Conservation (phyloP, 768 basidiomycete species). For the Mycena sanguinolenta region DNA sequence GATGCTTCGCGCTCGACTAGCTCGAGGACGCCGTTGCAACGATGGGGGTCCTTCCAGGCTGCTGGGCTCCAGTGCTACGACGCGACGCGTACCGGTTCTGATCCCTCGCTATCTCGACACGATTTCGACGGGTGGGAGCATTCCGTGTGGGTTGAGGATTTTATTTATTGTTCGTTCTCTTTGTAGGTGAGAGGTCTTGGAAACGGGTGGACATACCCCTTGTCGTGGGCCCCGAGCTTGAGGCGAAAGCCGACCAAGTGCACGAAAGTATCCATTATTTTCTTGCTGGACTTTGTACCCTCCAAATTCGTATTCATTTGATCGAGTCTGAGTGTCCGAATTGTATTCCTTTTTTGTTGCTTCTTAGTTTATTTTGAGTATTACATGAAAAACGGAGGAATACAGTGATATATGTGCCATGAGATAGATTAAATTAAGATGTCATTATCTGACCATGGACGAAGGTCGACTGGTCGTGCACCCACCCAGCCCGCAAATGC, state of each 20-base stretch:
- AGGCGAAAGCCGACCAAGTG: slow-evolving; percentile 3
- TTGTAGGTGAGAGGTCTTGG: not conserved
- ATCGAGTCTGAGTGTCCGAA: not conserved
- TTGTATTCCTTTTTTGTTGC: not conserved
- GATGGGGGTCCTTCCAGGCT: too few relatives aligned
- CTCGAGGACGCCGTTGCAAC: too few relatives aligned
- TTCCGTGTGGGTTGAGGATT: not conserved
- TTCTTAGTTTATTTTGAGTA: too few relatives aligned
- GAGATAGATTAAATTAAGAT: too few relatives aligned
- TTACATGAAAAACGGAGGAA: too few relatives aligned
- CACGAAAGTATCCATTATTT: not conserved
- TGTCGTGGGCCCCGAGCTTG: not conserved
- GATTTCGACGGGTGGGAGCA: not conserved
- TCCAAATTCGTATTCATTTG: not conserved
- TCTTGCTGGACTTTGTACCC: not conserved
- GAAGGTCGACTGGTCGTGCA: not conserved
- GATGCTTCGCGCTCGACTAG: too few relatives aligned
- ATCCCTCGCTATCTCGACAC: too few relatives aligned
- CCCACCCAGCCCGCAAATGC: slow-evolving; percentile 16
- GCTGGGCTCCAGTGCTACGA: too few relatives aligned
- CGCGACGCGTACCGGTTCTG: too few relatives aligned
- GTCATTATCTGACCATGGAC: too few relatives aligned
- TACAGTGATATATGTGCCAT: too few relatives aligned
- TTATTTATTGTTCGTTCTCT: not conserved
- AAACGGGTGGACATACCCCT: not conserved